phyloP scores from a whole-genome alignment of 345 rosid genomes.

The Zanthoxylum bungeanum region DNA sequence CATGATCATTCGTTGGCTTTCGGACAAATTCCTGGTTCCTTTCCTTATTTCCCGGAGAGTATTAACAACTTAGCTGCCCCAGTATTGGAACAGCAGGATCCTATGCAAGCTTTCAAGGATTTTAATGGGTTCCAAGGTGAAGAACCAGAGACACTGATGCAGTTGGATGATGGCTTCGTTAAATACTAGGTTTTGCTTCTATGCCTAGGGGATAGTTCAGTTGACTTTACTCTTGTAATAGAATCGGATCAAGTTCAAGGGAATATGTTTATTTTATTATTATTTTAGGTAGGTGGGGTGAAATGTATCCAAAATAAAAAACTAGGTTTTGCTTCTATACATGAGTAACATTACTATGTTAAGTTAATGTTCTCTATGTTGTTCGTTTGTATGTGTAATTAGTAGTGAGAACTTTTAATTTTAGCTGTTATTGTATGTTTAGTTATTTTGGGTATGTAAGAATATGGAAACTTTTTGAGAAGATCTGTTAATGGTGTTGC shows the following conservation, averaged over 20 bases:
- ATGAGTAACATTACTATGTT: neutral
- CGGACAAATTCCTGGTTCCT: slow-evolving; percentile 5
- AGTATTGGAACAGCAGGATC: slow-evolving; percentile 7
- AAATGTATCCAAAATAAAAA: no score
- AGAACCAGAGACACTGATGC: neutral
- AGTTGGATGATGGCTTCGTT: neutral
- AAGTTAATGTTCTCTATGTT: neutral
- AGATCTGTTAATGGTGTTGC: neutral
- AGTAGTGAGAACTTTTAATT: neutral
- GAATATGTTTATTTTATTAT: no score
- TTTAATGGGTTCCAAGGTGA: slow-evolving; percentile 5
- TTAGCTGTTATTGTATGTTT: neutral
- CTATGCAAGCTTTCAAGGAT: neutral
- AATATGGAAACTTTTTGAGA: neutral
- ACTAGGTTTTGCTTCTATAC: neutral
- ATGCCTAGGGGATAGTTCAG: no score
- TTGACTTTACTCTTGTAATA: no score
- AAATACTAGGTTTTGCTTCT: neutral
- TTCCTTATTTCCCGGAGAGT: neutral
- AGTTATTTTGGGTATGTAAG: neutral
- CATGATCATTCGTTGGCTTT: neutral
- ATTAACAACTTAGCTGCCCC: slow-evolving; percentile 9
- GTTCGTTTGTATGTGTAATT: neutral
- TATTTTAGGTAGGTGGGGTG: no score
- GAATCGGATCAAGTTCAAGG: no score